Evolutionary conservation across 2,329 filamentous ascomycete genomes (phyloP).

Genomic region (Trichoderma breve): DNA sequence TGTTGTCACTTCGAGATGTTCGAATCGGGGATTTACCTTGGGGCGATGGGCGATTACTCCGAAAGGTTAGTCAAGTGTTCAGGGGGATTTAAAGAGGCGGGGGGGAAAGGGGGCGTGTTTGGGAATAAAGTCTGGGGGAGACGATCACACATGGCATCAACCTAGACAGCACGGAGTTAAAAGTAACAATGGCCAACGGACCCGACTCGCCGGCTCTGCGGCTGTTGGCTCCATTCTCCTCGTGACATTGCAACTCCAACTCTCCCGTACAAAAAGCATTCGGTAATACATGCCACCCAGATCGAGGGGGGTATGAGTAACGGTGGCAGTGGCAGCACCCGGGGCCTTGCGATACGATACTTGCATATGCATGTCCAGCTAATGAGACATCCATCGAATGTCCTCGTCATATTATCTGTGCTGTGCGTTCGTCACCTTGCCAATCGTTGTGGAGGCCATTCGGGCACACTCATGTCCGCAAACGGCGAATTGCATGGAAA

Average conservation of each 20-base stretch:
- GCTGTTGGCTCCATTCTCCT: background rate
- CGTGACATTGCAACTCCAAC: background rate
- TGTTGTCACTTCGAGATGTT: background rate
- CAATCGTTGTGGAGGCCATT: background rate
- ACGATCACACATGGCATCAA: background rate
- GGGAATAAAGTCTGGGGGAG: background rate
- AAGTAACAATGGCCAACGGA: background rate
- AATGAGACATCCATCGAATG: background rate
- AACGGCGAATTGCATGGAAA: background rate
- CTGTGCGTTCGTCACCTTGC: background rate
- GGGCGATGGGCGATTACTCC: conserved; percentile 3
- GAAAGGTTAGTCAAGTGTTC: background rate
- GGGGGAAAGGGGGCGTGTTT: background rate
- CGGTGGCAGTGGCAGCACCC: background rate
- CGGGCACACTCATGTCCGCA: background rate
- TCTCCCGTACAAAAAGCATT: background rate
- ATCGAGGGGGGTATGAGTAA: background rate
- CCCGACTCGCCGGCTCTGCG: background rate
- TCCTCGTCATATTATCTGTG: background rate
- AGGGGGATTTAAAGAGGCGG: background rate
- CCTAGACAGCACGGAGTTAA: background rate
- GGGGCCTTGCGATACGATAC: background rate
- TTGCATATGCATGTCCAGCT: background rate
- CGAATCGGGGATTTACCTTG: conserved; percentile 7
- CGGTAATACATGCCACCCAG: background rate